Evolutionary conservation across 1,139 yeast species (phyloP).

Genomic region (Pneumocystis murina): DNA sequence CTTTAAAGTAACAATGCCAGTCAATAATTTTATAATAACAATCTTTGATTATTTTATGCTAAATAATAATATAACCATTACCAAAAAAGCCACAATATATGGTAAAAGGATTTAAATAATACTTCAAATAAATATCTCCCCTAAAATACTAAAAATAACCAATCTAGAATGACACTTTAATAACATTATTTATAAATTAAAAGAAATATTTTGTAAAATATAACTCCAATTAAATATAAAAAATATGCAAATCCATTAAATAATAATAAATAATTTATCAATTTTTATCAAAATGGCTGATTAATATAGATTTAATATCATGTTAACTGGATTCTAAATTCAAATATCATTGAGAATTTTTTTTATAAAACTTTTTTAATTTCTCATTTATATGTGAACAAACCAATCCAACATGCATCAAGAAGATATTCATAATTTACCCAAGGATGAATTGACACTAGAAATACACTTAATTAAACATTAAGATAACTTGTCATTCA

Average conservation of each 20-base stretch:
- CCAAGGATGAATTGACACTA: conserved; percentile 17
- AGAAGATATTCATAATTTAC: conserved; percentile 64
- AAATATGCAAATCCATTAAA: neutral
- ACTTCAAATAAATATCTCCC: neutral
- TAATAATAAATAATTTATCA: neutral
- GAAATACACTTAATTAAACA: neutral
- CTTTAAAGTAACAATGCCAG: neutral
- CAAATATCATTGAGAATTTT: neutral
- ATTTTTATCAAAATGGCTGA: neutral
- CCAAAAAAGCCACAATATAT: neutral
- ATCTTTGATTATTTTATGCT: neutral
- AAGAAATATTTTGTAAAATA: neutral
- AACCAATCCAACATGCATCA: conserved; percentile 63
- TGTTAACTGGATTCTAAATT: no score
- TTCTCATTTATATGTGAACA: conserved; percentile 6
- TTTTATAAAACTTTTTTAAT: neutral
- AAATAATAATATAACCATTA: neutral
- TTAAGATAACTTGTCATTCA: neutral
- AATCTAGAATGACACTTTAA: neutral
- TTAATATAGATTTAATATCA: neutral
- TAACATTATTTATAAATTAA: neutral
- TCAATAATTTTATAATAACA: neutral
- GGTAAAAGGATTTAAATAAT: neutral
- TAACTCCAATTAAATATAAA: neutral
- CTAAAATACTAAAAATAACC: neutral